Conservation (phyloP, 129 eudicot genomes). For the Cynara cardunculus region DNA sequence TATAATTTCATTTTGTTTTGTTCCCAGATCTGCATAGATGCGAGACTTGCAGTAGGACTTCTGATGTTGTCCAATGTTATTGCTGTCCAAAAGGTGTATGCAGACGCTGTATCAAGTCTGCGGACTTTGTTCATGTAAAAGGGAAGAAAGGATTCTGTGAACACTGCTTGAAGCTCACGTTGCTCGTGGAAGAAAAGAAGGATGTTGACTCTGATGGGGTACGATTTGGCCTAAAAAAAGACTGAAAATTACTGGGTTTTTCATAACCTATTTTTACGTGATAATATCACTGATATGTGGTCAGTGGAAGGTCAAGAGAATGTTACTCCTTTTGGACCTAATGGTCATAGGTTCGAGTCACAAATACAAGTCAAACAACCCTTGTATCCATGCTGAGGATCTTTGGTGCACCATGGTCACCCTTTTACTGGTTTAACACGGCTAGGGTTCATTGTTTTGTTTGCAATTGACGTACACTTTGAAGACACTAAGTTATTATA, state of each 20-base stretch:
- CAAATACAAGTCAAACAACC: no score
- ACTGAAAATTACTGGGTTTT: not conserved
- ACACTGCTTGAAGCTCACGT: constrained; percentile 59
- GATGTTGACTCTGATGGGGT: constrained; percentile 88
- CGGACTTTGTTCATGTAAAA: constrained; percentile 52
- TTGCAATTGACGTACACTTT: no score
- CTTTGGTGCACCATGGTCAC: no score
- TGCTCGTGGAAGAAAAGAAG: constrained; percentile 64
- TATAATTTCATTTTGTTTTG: not conserved
- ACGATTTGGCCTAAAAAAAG: not conserved
- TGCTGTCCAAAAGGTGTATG: constrained; percentile 70
- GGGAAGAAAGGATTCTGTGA: constrained; percentile 69
- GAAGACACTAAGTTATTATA: no score
- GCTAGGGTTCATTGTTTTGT: no score
- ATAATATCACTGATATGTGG: not conserved
- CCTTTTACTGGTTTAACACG: no score
- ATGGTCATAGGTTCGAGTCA: no score
- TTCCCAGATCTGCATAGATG: constrained; percentile 31
- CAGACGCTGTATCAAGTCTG: constrained; percentile 38
- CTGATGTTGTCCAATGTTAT: constrained; percentile 45
- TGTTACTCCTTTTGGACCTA: no score
- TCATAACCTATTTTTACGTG: not conserved
- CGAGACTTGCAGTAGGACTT: constrained; percentile 34
- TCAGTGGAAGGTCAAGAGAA: no score
- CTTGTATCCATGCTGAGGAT: no score